Conservation (phyloP, 1,284 basidiomycete species). For the Entoloma clypeatum region DNA sequence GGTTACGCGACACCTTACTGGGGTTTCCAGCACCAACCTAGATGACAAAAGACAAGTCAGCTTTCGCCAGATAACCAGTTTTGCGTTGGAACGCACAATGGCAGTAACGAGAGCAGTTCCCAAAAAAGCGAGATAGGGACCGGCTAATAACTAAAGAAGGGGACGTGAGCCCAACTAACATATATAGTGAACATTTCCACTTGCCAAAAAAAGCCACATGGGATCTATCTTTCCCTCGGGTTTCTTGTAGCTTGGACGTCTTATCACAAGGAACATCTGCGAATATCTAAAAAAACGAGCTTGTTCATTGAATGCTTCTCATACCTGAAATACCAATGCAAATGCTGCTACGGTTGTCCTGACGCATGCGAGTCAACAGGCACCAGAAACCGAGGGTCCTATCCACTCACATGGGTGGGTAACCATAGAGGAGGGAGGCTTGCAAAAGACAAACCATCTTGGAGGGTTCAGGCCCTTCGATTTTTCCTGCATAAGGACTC, state of each 20-base stretch:
- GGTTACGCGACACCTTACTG: slow-evolving; percentile 36
- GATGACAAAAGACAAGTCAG: background rate
- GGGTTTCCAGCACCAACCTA: slow-evolving; percentile 40
- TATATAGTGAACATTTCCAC: slow-evolving; percentile 12
- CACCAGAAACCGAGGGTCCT: background rate
- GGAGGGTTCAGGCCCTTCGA: slow-evolving; percentile 41
- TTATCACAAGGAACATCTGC: slow-evolving; percentile 43
- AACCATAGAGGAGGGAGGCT: slow-evolving; percentile 44
- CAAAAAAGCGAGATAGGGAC: slow-evolving; percentile 40
- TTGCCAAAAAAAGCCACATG: slow-evolving; percentile 34
- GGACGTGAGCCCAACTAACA: background rate
- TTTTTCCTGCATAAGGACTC: slow-evolving; percentile 40
- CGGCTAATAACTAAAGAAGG: slow-evolving; percentile 34
- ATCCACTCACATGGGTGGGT: slow-evolving; percentile 41
- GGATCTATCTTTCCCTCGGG: slow-evolving; percentile 31
- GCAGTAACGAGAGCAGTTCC: slow-evolving; percentile 37
- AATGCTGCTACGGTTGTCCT: slow-evolving; percentile 42
- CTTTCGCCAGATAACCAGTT: background rate
- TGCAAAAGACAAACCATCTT: slow-evolving; percentile 42
- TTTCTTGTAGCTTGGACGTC: slow-evolving; percentile 32
- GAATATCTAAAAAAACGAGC: background rate
- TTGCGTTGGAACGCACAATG: slow-evolving; percentile 31
- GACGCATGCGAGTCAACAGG: background rate
- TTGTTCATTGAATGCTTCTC: background rate
- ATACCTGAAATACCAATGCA: slow-evolving; percentile 41